Percentiles rank a stretch among this genome's conserved stretches.
Conservation (phyloP, 148 eudicot species). For the Fagopyrum tataricum region DNA sequence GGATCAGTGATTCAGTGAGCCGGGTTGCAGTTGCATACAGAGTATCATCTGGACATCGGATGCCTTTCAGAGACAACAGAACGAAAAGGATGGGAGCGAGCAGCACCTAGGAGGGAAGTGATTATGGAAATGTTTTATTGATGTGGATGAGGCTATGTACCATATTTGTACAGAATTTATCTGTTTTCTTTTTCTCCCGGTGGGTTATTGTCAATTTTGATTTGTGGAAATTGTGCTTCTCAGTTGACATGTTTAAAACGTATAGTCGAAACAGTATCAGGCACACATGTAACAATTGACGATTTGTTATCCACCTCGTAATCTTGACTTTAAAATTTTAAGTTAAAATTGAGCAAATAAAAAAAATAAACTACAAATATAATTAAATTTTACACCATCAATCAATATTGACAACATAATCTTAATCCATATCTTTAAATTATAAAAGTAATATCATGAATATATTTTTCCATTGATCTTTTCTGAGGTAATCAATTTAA, state of each 20-base stretch:
- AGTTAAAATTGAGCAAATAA: no score
- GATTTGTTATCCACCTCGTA: no score
- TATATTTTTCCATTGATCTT: no score
- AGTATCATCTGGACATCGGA: neutral
- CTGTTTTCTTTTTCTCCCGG: neutral
- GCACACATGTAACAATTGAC: no score
- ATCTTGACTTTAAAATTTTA: no score
- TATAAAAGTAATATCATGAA: no score
- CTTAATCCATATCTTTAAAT: no score
- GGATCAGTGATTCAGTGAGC: neutral
- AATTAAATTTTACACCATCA: no score
- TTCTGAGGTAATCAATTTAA: no score
- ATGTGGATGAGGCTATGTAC: conserved; percentile 14
- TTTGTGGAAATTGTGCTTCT: neutral
- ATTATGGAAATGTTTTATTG: neutral
- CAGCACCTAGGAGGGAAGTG: neutral
- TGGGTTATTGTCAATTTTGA: neutral
- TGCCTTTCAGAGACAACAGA: neutral
- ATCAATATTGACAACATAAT: no score
- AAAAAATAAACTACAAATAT: no score
- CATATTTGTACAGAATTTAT: conserved; percentile 21
- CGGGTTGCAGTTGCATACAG: neutral
- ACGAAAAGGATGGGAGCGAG: neutral
- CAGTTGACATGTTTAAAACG: neutral
- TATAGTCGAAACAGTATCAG: no score